phyloP scores from a whole-genome alignment of 371 early-diverging fungal species.

The Conidiobolus incongruus region DNA sequence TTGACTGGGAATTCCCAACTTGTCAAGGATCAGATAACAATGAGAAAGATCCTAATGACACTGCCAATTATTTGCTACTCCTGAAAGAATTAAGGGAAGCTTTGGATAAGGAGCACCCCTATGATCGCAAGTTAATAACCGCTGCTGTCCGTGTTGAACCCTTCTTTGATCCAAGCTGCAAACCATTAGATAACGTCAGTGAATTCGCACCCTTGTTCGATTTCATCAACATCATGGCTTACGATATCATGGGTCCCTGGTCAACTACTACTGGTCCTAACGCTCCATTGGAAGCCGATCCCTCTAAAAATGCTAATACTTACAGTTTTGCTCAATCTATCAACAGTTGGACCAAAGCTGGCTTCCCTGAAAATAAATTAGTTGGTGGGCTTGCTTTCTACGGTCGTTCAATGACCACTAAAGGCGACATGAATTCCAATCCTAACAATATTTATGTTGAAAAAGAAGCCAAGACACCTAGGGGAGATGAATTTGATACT shows the following conservation, averaged over 20 bases:
- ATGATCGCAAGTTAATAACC: slow-evolving; percentile 28
- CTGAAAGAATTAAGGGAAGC: slow-evolving; percentile 33
- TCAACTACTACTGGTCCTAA: slow-evolving; percentile 27
- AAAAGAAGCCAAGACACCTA: slow-evolving; percentile 7
- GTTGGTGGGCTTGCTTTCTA: slow-evolving; percentile 34
- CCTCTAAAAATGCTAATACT: slow-evolving; percentile 2
- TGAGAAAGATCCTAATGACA: slow-evolving; percentile 22
- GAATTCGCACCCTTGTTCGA: slow-evolving; percentile 22
- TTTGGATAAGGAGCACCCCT: slow-evolving; percentile 14
- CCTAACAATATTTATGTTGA: slow-evolving; percentile 7
- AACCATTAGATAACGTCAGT: slow-evolving; percentile 19
- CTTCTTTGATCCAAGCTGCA: slow-evolving; percentile 22
- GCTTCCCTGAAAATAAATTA: slow-evolving; percentile 28
- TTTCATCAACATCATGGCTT: slow-evolving; percentile 27
- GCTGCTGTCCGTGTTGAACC: slow-evolving; percentile 44
- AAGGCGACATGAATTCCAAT: slow-evolving; percentile 7
- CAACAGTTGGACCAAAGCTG: slow-evolving; percentile 23
- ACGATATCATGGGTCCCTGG: slow-evolving; percentile 23
- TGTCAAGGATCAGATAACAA: slow-evolving; percentile 43
- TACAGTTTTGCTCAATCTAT: slow-evolving; percentile 9
- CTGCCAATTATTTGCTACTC: slow-evolving; percentile 25
- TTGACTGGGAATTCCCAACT: slow-evolving; percentile 59
- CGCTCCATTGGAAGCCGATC: slow-evolving; percentile 30
- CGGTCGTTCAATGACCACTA: slow-evolving; percentile 18
- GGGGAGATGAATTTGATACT: slow-evolving; percentile 24